These are phyloP conservation scores for Pleurotus ostreatus DNA, from an alignment of 768 basidiomycete species.

Conservation along the genomic window DNA sequence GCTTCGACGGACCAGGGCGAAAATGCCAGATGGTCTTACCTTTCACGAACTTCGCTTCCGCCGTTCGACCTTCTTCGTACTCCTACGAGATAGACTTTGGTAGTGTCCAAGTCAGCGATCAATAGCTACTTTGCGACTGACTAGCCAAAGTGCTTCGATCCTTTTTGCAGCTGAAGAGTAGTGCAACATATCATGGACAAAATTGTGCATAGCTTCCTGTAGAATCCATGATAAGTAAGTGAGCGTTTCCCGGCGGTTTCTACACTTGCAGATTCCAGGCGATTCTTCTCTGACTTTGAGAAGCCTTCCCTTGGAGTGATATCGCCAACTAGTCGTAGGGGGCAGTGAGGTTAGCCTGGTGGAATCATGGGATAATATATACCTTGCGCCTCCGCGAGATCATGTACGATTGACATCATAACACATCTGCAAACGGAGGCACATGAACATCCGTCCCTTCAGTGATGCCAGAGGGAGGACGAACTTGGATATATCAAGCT, in stretches of 20 bases:
- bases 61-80: conserved; percentile 71
- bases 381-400: conserved; percentile 95
- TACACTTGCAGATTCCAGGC: conserved; percentile 57
- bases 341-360: background rate
- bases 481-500: conserved; percentile 71
- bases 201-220: conserved; percentile 88
- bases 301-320: conserved; percentile 90
- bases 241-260: background rate
- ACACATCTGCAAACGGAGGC: conserved; percentile 50
- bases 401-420: conserved; percentile 90
- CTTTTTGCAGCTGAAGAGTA: conserved; percentile 60
- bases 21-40: conserved; percentile 33
- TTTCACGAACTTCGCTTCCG: conserved; percentile 86
- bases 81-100: conserved; percentile 43
- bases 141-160: conserved; percentile 72
- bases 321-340: conserved; percentile 67
- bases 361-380: background rate
- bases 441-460: too few relatives aligned
- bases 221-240: background rate
- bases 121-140: conserved; percentile 19
- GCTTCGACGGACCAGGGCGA: background rate
- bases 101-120: background rate
- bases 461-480: conserved; percentile 12
- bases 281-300: conserved; percentile 72
- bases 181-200: conserved; percentile 87